Evolutionary conservation across 306 rosid species (phyloP).

Genomic region (Trifolium fragiferum): DNA sequence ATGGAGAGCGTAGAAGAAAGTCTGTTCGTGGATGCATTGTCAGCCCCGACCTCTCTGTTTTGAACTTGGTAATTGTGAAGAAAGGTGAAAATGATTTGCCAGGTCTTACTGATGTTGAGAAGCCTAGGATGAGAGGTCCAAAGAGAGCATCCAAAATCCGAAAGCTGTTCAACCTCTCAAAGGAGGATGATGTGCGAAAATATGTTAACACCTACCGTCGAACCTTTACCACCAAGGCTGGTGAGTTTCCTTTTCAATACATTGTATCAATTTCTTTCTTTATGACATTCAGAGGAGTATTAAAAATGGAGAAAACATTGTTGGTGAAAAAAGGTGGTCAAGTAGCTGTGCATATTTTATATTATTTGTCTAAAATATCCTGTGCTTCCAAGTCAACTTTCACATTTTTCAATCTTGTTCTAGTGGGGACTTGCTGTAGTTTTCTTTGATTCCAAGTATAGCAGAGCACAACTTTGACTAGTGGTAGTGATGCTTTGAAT

Average conservation of each 20-base stretch:
- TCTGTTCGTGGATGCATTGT: conserved; percentile 54
- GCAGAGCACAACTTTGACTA: not conserved
- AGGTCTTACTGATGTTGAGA: conserved; percentile 47
- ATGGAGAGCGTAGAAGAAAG: conserved; percentile 53
- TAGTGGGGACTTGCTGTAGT: not conserved
- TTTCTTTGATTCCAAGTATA: not conserved
- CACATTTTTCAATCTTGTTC: not conserved
- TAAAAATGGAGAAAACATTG: not conserved
- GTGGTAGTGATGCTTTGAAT: not conserved
- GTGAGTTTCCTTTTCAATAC: conserved; percentile 9
- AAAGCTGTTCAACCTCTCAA: conserved; percentile 49
- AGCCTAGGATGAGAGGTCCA: conserved; percentile 55
- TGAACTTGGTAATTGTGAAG: conserved; percentile 53
- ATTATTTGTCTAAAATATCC: not conserved
- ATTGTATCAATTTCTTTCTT: no score
- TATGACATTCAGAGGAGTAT: not conserved
- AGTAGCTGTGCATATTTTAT: no score
- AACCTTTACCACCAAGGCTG: conserved; percentile 44
- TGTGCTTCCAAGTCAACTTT: not conserved
- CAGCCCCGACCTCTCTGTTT: conserved; percentile 51
- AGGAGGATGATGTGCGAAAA: conserved; percentile 51
- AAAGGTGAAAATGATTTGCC: conserved; percentile 48
- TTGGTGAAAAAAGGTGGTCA: no score
- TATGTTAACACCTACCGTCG: conserved; percentile 50
- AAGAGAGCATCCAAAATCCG: conserved; percentile 51